These are phyloP conservation scores for Bonia amplexicaulis DNA, from an alignment of 176 grass and related monocot genomes.

Conservation along the genomic window DNA sequence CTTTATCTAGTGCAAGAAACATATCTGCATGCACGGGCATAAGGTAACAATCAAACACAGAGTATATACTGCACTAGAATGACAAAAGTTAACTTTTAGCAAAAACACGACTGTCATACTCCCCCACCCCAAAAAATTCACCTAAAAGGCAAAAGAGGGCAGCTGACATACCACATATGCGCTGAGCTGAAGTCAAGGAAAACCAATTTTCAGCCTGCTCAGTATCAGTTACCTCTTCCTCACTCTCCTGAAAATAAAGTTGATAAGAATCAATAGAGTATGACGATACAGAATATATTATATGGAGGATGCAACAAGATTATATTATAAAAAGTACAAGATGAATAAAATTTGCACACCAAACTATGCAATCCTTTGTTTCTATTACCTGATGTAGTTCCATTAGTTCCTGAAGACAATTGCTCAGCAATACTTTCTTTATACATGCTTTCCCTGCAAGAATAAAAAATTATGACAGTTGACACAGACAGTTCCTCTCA, in stretches of 20 bases:
- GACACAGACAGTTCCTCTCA: too few relatives aligned
- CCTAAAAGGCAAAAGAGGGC: neutral
- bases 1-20: constrained; percentile 97
- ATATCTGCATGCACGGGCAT: constrained; percentile 70
- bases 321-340: neutral
- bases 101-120: neutral
- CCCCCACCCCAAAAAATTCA: neutral
- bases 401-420: constrained; percentile 99
- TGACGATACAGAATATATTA: neutral
- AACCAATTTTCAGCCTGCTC: constrained; percentile 99
- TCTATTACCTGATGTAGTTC: constrained; percentile 83
- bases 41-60: constrained; percentile 8
- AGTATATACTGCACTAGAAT: neutral
- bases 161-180: constrained; percentile 77
- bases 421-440: constrained; percentile 96
- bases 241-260: constrained; percentile 73
- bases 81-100: neutral
- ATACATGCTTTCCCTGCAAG: constrained; percentile 92
- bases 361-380: neutral
- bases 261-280: neutral
- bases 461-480: neutral
- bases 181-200: constrained; percentile 95
- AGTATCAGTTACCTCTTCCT: constrained; percentile 92
- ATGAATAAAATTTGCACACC: neutral
- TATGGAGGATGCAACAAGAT: neutral